phyloP scores from a whole-genome alignment of 1,284 basidiomycete species.

The Cryptococcus sp. region DNA sequence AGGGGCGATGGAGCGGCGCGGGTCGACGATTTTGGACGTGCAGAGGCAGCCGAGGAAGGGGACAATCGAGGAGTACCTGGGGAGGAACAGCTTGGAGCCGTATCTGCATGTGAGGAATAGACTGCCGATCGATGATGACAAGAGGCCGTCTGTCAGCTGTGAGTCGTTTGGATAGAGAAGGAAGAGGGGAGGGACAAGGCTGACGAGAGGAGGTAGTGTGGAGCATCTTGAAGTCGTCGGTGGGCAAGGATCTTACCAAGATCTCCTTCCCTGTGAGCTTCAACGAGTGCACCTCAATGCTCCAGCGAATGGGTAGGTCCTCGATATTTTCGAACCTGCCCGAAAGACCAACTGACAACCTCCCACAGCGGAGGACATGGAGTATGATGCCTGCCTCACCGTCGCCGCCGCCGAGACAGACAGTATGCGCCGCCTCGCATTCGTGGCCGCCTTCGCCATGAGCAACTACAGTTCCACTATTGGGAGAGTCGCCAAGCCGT shows the following conservation, averaged over 20 bases:
- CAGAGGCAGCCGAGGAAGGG: conserved; percentile 12
- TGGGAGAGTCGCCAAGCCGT: conserved; percentile 90
- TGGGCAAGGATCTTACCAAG: conserved; percentile 95
- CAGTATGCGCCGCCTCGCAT: conserved; percentile 79
- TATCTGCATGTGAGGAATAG: conserved; percentile 66
- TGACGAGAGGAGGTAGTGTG: conserved; percentile 57
- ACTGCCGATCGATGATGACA: conserved; percentile 70
- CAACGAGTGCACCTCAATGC: conserved; percentile 95
- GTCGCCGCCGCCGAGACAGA: conserved; percentile 70
- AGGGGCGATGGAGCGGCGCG: conserved; percentile 4
- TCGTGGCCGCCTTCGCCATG: conserved; percentile 96
- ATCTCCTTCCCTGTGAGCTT: conserved; percentile 93
- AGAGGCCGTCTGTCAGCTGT: conserved; percentile 78
- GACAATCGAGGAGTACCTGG: conserved; percentile 44
- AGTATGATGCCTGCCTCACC: conserved; percentile 86
- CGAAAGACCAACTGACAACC: not conserved
- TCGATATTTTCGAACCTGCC: not conserved
- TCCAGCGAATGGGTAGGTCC: conserved; percentile 59
- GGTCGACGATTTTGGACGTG: conserved; percentile 9
- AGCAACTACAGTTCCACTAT: conserved; percentile 96
- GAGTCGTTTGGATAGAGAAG: conserved; percentile 9
- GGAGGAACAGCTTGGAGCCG: conserved; percentile 61
- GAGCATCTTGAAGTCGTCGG: conserved; percentile 92
- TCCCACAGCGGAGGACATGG: conserved; percentile 78
- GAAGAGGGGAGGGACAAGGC: too few species aligned